Percentiles rank a stretch among this genome's conserved stretches.
phyloP scores from a whole-genome alignment of 139 green algal genomes.

The Deuterostichococcus epilithicus region DNA sequence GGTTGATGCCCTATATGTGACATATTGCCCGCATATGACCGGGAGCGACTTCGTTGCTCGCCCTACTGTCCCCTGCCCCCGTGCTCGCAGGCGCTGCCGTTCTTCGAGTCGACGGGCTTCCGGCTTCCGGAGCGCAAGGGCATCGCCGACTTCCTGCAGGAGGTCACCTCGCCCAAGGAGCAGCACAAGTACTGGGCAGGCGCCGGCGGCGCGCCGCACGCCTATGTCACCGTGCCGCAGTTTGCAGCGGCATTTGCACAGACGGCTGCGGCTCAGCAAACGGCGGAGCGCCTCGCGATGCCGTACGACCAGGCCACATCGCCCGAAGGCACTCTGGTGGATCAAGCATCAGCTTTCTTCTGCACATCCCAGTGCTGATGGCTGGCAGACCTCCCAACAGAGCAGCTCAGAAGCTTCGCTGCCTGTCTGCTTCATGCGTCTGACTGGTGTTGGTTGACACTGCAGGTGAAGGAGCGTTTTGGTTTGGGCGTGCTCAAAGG shows the following conservation, averaged over 20 bases:
- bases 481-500: neutral
- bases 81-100: neutral
- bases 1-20: too few relatives aligned
- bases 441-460: neutral
- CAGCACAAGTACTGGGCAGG: conserved; percentile 15
- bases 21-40: too few relatives aligned
- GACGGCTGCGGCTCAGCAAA: neutral
- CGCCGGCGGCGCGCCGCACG: neutral
- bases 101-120: conserved; percentile 43
- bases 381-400: neutral
- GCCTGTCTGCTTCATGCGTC: neutral
- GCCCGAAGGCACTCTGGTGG: neutral
- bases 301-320: neutral
- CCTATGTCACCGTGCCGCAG: neutral
- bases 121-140: conserved; percentile 41
- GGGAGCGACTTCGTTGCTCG: too few relatives aligned
- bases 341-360: neutral
- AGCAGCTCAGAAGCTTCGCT: neutral
- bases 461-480: conserved; percentile 6
- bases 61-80: too few relatives aligned
- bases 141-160: conserved; percentile 72
- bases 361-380: neutral
- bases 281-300: neutral
- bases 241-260: conserved; percentile 7
- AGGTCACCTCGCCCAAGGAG: neutral